phyloP scores from a whole-genome alignment of 176 grass and related monocot species.

The Zoysia pacifica region DNA sequence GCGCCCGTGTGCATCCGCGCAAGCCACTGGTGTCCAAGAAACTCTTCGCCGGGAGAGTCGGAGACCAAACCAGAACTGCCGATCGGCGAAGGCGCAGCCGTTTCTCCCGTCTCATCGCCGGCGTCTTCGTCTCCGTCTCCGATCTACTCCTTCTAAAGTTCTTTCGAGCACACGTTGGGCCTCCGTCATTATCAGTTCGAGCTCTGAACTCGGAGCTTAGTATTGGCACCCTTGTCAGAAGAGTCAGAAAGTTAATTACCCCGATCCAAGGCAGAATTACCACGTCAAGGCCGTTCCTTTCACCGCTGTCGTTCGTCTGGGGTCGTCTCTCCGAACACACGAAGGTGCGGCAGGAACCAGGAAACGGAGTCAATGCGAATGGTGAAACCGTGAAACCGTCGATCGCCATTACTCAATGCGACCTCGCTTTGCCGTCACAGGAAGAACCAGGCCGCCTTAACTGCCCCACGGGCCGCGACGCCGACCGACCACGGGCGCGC shows the following conservation, averaged over 20 bases:
- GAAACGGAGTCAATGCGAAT: constrained; percentile 25
- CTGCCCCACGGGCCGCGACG: background rate
- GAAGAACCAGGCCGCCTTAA: constrained; percentile 45
- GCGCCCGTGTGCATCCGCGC: background rate
- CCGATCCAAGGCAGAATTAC: background rate
- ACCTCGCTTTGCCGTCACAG: constrained; percentile 36
- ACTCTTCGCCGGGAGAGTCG: too few relatives aligned
- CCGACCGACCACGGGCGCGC: constrained; percentile 23
- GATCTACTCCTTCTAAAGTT: too few relatives aligned
- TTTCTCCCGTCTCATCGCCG: too few relatives aligned
- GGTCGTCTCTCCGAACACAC: background rate
- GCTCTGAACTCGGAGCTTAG: constrained; percentile 5
- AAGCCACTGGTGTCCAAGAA: too few relatives aligned
- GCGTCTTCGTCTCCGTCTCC: too few relatives aligned
- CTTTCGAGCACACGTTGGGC: too few relatives aligned
- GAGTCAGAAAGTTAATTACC: constrained; percentile 11
- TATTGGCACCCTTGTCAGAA: constrained; percentile 10
- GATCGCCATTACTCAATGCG: constrained; percentile 34
- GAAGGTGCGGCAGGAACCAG: background rate
- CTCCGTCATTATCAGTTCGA: background rate
- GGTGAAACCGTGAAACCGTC: constrained; percentile 8
- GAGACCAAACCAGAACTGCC: too few relatives aligned
- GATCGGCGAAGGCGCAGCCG: too few relatives aligned
- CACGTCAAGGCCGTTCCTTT: background rate
- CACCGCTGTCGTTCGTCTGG: background rate